phyloP scores from a whole-genome alignment of 768 basidiomycete species.

The Brasilioporus rufonigricans region DNA sequence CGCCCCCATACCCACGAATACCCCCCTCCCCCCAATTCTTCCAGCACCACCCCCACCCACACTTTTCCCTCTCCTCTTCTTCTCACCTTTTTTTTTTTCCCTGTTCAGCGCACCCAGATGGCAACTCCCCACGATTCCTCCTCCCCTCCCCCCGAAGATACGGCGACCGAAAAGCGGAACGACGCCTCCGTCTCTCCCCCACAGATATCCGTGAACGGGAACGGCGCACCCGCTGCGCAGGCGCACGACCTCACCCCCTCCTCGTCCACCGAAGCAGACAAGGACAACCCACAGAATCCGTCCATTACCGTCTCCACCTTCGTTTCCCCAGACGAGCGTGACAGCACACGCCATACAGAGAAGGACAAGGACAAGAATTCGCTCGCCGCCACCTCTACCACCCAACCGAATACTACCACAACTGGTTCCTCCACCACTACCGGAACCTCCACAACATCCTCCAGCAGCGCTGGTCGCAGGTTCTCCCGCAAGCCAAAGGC shows the following conservation, averaged over 20 bases:
- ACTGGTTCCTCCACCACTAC: constrained; percentile 24
- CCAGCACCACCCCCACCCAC: neutral
- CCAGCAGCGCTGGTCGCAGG: constrained; percentile 23
- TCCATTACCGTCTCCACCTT: constrained; percentile 35
- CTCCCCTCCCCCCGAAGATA: constrained; percentile 14
- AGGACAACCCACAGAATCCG: constrained; percentile 34
- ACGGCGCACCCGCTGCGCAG: constrained; percentile 24
- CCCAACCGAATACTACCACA: constrained; percentile 36
- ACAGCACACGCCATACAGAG: constrained; percentile 31
- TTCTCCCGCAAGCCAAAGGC: constrained; percentile 31
- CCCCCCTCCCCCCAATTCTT: constrained; percentile 32
- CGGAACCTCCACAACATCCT: constrained; percentile 21
- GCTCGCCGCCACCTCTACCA: constrained; percentile 42
- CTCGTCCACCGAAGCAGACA: constrained; percentile 37
- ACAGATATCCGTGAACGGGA: constrained; percentile 27
- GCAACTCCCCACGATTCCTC: constrained; percentile 22
- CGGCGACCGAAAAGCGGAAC: constrained; percentile 23
- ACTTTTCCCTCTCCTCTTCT: neutral
- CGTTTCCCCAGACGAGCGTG: constrained; percentile 33
- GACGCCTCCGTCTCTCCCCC: constrained; percentile 11
- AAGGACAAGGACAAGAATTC: constrained; percentile 48
- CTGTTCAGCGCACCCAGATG: constrained; percentile 14
- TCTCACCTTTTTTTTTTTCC: constrained; percentile 1
- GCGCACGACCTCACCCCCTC: constrained; percentile 30
- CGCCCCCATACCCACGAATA: too few relatives aligned